These are phyloP conservation scores for Podospora didyma DNA, from an alignment of 495 filamentous ascomycete genomes.

Conservation along the genomic window DNA sequence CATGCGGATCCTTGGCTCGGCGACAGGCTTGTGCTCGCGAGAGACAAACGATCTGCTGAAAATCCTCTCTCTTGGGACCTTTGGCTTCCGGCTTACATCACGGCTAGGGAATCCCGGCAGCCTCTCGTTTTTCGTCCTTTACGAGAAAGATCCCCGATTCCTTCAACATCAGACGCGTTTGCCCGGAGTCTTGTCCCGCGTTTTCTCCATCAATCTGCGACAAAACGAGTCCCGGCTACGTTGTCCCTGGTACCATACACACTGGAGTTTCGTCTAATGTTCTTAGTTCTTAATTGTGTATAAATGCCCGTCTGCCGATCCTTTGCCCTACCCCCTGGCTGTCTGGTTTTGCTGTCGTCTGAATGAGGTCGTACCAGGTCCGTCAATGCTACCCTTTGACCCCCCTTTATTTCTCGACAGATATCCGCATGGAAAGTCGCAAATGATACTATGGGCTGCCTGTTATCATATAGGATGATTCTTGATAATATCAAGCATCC, in stretches of 20 bases:
- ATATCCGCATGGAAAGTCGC: too few species aligned
- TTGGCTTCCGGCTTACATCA: not conserved
- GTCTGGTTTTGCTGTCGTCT: not conserved
- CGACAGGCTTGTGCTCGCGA: not conserved
- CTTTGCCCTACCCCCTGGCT: not conserved
- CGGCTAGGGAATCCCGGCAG: too few species aligned
- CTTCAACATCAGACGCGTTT: not conserved
- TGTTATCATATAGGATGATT: too few species aligned
- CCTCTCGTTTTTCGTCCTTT: too few species aligned
- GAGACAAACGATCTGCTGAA: not conserved
- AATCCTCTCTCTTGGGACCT: not conserved
- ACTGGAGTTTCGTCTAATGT: not conserved
- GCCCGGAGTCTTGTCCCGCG: not conserved
- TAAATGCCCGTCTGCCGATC: not conserved
- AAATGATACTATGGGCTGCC: too few species aligned
- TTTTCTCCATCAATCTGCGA: not conserved
- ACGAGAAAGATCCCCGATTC: too few species aligned
- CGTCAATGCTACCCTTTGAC: not conserved
- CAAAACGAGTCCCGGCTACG: not conserved
- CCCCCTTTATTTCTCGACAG: not conserved
- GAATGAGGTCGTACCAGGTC: not conserved
- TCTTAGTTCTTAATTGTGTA: too few species aligned
- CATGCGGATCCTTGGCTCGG: not conserved
- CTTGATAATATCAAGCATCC: too few species aligned
- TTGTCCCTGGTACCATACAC: not conserved